Base-by-base conservation (phyloP, 768 basidiomycete species). In the Chalciporus sphaerocephalus region DNA sequence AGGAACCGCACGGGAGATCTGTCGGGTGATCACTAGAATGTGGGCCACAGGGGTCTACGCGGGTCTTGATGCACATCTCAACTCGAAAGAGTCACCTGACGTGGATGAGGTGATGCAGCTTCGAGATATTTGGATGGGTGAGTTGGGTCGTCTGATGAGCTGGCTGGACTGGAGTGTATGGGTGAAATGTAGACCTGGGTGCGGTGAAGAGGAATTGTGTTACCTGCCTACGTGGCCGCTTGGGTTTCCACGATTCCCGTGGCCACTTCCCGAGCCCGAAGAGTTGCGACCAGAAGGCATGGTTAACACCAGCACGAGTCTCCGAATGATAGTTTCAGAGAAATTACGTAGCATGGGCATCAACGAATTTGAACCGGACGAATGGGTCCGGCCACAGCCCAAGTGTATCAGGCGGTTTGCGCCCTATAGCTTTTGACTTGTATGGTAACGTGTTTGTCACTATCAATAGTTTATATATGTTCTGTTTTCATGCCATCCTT, bases 161-260 rank as follows among this genome's bases (percentile, higher is more conserved):
- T 80, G 79, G 78, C 58, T 80, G 0, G 78, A 74, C 48, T 81
- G 79, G 78, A 69, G 60, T 30, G 56, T 68, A 6, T 80, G 79
- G 78, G 52, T 71, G 2, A 73, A 62, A 35, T 80, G 79, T 40
- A 58, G 55, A 3, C 76, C 78, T 21, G 66, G 56, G 1, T 81
- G 79, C 59, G 56, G 54, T 8, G 58, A 61, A 23, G 71, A 78
- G 64, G 56, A 53, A 28, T 38, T 47, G n/a, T 57, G 55, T 12
- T 43, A 48, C 34, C 37, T 56, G 13, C 52, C 55, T 21, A 55
- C 42, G 0, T 57, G 56, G 54, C 48, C 54, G 7, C 4, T 38
- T 5, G 46, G 38, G 1, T 44, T 52, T 27, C 36, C 38, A 5
- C n/a, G n/a, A 24, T 12, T 6, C 8, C 25, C 24, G 10, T 6